Conservation (phyloP, 2,329 filamentous ascomycete species). For the Tolypocladium ophioglossoides region DNA sequence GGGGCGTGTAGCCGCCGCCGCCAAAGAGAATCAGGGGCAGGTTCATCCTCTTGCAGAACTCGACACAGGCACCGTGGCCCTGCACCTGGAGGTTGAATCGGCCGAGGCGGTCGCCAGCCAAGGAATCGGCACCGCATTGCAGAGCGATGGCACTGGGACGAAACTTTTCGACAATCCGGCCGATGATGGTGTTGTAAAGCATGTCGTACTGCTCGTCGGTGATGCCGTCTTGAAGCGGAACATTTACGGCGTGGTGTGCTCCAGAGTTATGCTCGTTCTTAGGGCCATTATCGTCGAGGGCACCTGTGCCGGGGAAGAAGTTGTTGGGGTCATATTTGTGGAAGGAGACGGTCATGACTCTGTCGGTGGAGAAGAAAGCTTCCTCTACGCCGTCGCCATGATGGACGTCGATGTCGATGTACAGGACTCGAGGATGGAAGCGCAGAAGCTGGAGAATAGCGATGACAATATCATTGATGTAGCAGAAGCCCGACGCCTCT, state of each 20-base stretch:
- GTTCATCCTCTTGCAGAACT: conserved; percentile 71
- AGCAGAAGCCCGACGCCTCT: conserved; percentile 93
- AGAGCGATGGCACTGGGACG: conserved; percentile 85
- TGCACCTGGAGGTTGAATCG: conserved; percentile 96
- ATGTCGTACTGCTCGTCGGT: conserved; percentile 80
- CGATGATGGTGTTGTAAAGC: conserved; percentile 76
- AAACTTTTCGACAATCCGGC: conserved; percentile 69
- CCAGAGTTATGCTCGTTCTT: conserved; percentile 75
- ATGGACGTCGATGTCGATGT: conserved; percentile 91
- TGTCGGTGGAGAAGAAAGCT: conserved; percentile 80
- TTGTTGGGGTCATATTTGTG: conserved; percentile 82
- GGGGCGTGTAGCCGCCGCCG: conserved; percentile 90
- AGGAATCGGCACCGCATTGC: conserved; percentile 89
- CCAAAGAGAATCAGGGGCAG: conserved; percentile 85
- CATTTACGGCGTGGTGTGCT: conserved; percentile 81
- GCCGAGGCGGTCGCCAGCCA: conserved; percentile 86
- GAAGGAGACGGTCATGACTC: conserved; percentile 88
- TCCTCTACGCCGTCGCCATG: conserved; percentile 88
- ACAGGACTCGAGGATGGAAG: conserved; percentile 74
- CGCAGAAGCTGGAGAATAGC: conserved; percentile 82
- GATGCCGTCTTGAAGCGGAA: conserved; percentile 83
- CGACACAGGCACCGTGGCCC: conserved; percentile 84
- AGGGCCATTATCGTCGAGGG: conserved; percentile 74
- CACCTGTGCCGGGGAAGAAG: conserved; percentile 91
- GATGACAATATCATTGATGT: conserved; percentile 97